Conservation (phyloP, 2,329 filamentous ascomycete genomes). For the Neonectria sp. region DNA sequence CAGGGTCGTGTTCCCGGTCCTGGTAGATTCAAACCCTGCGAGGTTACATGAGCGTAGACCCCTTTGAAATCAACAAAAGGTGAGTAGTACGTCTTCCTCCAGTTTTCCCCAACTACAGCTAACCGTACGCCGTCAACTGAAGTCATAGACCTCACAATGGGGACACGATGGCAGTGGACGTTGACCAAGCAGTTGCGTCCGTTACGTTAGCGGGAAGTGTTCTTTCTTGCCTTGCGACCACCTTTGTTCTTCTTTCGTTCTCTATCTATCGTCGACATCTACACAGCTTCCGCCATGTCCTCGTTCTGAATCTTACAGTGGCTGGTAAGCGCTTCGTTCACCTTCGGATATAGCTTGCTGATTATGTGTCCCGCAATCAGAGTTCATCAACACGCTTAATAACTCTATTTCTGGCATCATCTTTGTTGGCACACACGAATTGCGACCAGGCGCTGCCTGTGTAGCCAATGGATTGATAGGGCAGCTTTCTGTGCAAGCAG, state of each 20-base stretch:
- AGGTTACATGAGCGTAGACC: not conserved
- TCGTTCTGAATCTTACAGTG: constrained; percentile 43
- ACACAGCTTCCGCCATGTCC: constrained; percentile 41
- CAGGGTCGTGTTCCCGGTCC: not conserved
- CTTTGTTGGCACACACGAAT: constrained; percentile 27
- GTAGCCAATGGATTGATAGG: constrained; percentile 39
- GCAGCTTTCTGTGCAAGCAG: constrained; percentile 42
- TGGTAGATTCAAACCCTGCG: not conserved
- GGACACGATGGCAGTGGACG: constrained; percentile 6
- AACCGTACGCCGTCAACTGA: not conserved
- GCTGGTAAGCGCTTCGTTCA: constrained; percentile 33
- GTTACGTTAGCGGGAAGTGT: constrained; percentile 44
- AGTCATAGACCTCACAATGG: not conserved
- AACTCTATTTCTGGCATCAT: constrained; percentile 44
- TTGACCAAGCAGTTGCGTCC: constrained; percentile 33
- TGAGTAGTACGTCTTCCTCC: not conserved
- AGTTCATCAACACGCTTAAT: constrained; percentile 44
- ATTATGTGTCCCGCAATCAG: constrained; percentile 9
- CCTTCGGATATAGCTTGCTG: not conserved
- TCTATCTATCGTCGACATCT: constrained; percentile 41
- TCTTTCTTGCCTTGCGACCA: constrained; percentile 40
- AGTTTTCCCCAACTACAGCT: not conserved
- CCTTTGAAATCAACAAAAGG: constrained; percentile 1
- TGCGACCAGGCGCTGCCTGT: constrained; percentile 34
- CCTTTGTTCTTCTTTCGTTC: constrained; percentile 41